Evolutionary conservation across 1,139 yeast genomes (phyloP), one percentile per base, ranked within the genome.

Genomic region (Debaryomyces udenii): DNA sequence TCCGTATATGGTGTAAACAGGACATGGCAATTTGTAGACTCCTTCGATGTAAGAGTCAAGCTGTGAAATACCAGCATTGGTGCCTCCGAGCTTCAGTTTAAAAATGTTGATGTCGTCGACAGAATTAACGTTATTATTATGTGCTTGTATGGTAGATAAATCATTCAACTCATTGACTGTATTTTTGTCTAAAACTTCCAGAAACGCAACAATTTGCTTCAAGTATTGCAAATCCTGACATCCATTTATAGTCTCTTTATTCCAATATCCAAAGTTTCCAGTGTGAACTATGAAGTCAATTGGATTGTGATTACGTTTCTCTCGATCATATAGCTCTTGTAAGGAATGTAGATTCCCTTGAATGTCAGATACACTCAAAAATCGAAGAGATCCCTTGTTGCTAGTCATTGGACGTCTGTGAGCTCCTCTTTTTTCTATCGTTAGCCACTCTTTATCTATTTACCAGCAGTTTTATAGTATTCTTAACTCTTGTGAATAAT

Each of bases 201-300:
- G 81, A 52, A 83, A 83, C 43, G 84, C 85, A 14, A 84, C 84
- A 30, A 85, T 79, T 51, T 83, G 89, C 46, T 86, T 76, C 37
- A 79, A 55, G 50, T 77, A 79, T 15, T 72, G 68, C 42, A 77
- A 72, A 46, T 79, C 83, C 41, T 83, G 78, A 46, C 76, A 68
- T 9, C 62, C 65, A 15, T 50, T 50, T n/a, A 84, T 70, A 27
- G 87, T 79, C 13, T 74, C 75, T 27, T 63, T 62, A 53, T 84
- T 86, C 66, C 86, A 81, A 56, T 86, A 84, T 11, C 95, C 95
- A 64, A 86, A 86, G 50, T 83, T 84, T 11, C 94, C 94, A 2
- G 90, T 82, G 56, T 86, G 94, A 11, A 86, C 67, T 26, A 86
- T 74, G 22, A 74, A 32, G 47, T 62, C 62, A 10, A 59, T 44